phyloP scores from a whole-genome alignment of 257 asterid species.

The Solanum sejunctum region DNA sequence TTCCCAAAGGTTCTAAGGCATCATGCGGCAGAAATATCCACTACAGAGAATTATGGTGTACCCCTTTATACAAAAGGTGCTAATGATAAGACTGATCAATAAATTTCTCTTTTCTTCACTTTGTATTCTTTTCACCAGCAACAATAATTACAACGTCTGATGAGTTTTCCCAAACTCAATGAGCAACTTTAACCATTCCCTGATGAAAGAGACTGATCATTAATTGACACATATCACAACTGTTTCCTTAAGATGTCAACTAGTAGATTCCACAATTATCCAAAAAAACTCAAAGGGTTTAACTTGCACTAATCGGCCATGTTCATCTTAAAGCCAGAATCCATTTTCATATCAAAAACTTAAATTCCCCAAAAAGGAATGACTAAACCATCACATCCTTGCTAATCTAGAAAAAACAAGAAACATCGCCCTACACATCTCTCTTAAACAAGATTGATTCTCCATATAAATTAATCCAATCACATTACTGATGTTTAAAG shows the following conservation, averaged over 20 bases:
- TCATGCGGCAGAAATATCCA: not conserved
- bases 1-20: not conserved
- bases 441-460: not conserved
- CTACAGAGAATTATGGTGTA: not conserved
- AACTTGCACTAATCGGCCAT: not conserved
- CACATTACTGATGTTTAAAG: not conserved
- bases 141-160: not conserved
- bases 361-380: not conserved
- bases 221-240: not conserved
- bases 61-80: not conserved
- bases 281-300: not conserved
- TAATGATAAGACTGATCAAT: not conserved
- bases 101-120: not conserved
- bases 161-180: not conserved
- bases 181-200: not conserved
- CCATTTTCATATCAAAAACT: not conserved
- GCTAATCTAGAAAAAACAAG: not conserved
- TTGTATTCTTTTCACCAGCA: not conserved
- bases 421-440: not conserved
- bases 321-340: not conserved
- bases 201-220: not conserved
- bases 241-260: not conserved
- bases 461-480: not conserved
- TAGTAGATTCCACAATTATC: not conserved
- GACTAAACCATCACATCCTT: not conserved